A percentile compares a stretch with the other conserved stretches of the same genome.
Evolutionary conservation across 164 flowering plant species (phyloP).

Genomic region (Liquidambar formosana): DNA sequence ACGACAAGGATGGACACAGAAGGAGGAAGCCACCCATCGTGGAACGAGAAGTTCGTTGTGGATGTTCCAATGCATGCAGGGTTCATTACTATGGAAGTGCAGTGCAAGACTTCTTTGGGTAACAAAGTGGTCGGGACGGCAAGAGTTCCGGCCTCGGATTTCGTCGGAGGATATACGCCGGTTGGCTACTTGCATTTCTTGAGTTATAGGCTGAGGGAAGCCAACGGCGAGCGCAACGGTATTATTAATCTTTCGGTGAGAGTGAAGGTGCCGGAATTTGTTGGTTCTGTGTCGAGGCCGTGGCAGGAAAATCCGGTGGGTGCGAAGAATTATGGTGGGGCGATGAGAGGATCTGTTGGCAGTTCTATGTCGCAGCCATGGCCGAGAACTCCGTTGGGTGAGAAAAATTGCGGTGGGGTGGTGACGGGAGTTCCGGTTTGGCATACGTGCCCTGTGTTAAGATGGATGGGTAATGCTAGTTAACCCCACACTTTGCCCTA

Average conservation of each 20-base stretch:
- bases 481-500: too few species aligned
- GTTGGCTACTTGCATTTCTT: constrained; percentile 43
- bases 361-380: too few species aligned
- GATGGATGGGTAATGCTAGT: too few species aligned
- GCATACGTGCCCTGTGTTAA: too few species aligned
- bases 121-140: constrained; percentile 32
- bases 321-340: neutral
- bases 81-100: constrained; percentile 15
- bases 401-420: too few species aligned
- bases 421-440: too few species aligned
- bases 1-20: constrained; percentile 16
- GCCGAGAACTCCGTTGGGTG: too few species aligned
- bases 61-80: constrained; percentile 6
- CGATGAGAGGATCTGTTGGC: constrained; percentile 11
- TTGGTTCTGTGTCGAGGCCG: constrained; percentile 1
- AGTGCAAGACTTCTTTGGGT: neutral
- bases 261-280: constrained; percentile 10
- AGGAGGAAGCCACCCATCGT: constrained; percentile 23
- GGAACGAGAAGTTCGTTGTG: constrained; percentile 26
- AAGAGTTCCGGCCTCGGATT: constrained; percentile 50
- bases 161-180: constrained; percentile 41
- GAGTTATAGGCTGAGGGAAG: constrained; percentile 59
- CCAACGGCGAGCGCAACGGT: constrained; percentile 44
- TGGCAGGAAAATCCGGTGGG: neutral
- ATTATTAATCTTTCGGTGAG: constrained; percentile 55